Conservation (phyloP, 2,329 filamentous ascomycete species). For the Passalora sequoiae region DNA sequence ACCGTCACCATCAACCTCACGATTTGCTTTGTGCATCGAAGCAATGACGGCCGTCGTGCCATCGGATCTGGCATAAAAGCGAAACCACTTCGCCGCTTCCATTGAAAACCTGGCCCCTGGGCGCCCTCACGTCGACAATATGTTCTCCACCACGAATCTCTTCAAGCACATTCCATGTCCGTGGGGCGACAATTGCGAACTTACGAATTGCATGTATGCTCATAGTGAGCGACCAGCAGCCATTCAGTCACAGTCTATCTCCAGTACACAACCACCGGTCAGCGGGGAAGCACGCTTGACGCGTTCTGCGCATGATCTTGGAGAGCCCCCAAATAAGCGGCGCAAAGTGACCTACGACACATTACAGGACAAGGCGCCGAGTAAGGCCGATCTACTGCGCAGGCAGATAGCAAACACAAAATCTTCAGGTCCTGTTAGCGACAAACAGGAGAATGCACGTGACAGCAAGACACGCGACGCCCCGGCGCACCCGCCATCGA, state of each 20-base stretch:
- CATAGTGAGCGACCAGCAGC: conserved; percentile 38
- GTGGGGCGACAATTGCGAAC: conserved; percentile 44
- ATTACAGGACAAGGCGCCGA: conserved; percentile 27
- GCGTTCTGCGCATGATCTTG: conserved; percentile 3
- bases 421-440: conserved; percentile 10
- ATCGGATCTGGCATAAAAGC: too few species aligned
- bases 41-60: too few species aligned
- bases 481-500: conserved; percentile 11
- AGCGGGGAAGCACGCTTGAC: background rate
- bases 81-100: too few species aligned
- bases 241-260: background rate
- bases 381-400: conserved; percentile 28
- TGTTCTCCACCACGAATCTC: conserved; percentile 50
- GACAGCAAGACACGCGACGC: conserved; percentile 2
- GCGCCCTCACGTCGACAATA: too few species aligned
- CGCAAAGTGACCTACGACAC: conserved; percentile 29
- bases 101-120: too few species aligned
- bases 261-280: background rate
- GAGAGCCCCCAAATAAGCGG: conserved; percentile 26
- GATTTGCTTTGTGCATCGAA: too few species aligned
- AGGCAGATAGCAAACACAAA: conserved; percentile 19
- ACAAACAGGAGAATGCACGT: conserved; percentile 4
- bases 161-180: conserved; percentile 53
- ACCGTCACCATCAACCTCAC: too few species aligned
- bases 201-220: conserved; percentile 56